phyloP scores from a whole-genome alignment of 176 grass and related monocot genomes.

The Guadua angustifolia region DNA sequence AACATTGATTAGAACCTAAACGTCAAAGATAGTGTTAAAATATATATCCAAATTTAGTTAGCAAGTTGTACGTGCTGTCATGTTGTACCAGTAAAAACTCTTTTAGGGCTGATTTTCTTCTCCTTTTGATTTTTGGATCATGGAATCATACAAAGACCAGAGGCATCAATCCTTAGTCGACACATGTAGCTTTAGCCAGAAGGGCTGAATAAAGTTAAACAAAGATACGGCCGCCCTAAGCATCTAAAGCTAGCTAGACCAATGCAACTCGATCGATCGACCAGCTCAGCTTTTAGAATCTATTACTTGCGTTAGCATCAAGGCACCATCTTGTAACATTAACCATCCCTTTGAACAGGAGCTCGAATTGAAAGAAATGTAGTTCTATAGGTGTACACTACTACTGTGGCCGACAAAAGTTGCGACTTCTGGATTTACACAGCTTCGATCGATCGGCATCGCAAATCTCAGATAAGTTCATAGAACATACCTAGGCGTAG shows the following conservation, averaged over 20 bases:
- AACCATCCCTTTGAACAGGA: constrained; percentile 46
- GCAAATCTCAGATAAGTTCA: not conserved
- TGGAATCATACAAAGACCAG: constrained; percentile 48
- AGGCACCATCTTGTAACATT: constrained; percentile 25
- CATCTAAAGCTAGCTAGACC: constrained; percentile 20
- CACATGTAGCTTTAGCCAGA: constrained; percentile 10
- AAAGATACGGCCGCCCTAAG: constrained; percentile 30
- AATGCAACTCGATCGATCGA: not conserved
- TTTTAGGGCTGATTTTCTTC: constrained; percentile 7
- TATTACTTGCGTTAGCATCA: constrained; percentile 53
- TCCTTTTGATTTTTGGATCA: constrained; percentile 25
- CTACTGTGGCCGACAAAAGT: constrained; percentile 38
- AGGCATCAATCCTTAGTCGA: constrained; percentile 42
- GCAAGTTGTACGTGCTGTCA: constrained; percentile 21
- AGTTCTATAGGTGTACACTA: not conserved
- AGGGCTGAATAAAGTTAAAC: constrained; percentile 37
- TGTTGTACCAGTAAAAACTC: constrained; percentile 23
- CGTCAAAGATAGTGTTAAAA: constrained; percentile 35
- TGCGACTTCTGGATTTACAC: constrained; percentile 13
- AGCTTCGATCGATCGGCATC: constrained; percentile 3
- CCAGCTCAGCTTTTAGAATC: constrained; percentile 39
- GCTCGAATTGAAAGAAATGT: not conserved
- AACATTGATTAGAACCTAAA: constrained; percentile 33
- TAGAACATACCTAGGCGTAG: too few relatives aligned
- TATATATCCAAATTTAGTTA: not conserved